phyloP scores from a whole-genome alignment of 2,329 filamentous ascomycete species.

The Talaromyces verruculosus region DNA sequence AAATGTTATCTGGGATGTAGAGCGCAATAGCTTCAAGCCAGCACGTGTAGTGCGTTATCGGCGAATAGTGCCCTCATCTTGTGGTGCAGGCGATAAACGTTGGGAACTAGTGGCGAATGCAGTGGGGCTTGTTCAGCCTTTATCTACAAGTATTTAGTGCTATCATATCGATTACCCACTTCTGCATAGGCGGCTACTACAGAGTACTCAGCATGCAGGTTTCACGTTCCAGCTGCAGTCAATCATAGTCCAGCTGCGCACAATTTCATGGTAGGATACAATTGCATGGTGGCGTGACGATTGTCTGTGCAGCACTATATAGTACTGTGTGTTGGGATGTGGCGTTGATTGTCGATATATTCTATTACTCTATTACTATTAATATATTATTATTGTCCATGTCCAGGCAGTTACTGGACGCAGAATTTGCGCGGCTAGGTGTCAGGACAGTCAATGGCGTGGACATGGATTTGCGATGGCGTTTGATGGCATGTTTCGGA shows the following conservation, averaged over 20 bases:
- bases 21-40: background rate
- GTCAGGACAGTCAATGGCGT: background rate
- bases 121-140: constrained; percentile 4
- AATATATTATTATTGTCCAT: no score
- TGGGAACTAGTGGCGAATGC: constrained; percentile 5
- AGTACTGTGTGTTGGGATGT: background rate
- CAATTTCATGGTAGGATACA: background rate
- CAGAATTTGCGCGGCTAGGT: background rate
- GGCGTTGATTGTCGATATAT: background rate
- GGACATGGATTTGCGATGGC: constrained; percentile 1
- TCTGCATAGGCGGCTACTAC: no score
- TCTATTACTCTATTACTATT: background rate
- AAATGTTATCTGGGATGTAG: background rate
- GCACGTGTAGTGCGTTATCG: constrained; percentile 5
- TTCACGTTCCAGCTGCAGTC: constrained; percentile 1
- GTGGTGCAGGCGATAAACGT: background rate
- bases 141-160: background rate
- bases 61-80: background rate
- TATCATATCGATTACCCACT: background rate
- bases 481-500: constrained; percentile 11
- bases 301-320: background rate
- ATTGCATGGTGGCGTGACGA: background rate
- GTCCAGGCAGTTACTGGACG: background rate
- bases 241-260: background rate
- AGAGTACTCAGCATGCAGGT: constrained; percentile 5